Evolutionary conservation across 176 grass and related monocot genomes (phyloP).

Genomic region (Oryza glumipatula): DNA sequence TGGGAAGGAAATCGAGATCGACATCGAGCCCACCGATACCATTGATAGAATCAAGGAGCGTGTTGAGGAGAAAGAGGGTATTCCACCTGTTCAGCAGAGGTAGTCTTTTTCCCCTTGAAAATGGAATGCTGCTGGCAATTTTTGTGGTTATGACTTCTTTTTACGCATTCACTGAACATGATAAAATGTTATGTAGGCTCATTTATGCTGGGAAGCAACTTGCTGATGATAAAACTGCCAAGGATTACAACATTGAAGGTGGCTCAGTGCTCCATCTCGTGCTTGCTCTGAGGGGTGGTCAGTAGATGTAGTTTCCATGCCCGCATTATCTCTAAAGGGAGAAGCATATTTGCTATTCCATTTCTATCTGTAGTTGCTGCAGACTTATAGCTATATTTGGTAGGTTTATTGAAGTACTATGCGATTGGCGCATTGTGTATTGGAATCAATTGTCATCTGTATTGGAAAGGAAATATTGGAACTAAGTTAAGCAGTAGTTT

Average conservation of each 20-base stretch:
- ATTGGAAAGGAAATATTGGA: conserved; percentile 35
- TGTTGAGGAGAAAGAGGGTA: conserved; percentile 90
- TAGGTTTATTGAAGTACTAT: conserved; percentile 38
- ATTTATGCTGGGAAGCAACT: conserved; percentile 98
- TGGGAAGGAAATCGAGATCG: conserved; percentile 83
- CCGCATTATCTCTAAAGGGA: not conserved
- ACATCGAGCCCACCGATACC: conserved; percentile 77
- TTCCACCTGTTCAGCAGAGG: conserved; percentile 89
- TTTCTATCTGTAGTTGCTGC: conserved; percentile 12
- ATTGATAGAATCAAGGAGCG: conserved; percentile 83
- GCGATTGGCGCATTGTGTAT: conserved; percentile 9
- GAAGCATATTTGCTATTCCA: not conserved
- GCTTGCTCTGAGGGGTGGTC: conserved; percentile 85
- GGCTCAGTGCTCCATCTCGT: conserved; percentile 94
- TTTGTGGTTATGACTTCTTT: not conserved
- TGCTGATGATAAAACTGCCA: conserved; percentile 90
- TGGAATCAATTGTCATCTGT: conserved; percentile 35
- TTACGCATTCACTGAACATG: not conserved
- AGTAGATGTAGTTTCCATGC: conserved; percentile 22
- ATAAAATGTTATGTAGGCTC: conserved; percentile 46
- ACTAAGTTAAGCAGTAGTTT: conserved; percentile 6
- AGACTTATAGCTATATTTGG: not conserved
- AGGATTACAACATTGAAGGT: conserved; percentile 97
- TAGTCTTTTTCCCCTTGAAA: not conserved
- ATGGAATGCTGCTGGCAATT: not conserved